Conservation (phyloP, 352 stramenopile genomes). For the Globisporangium paroecandrum region DNA sequence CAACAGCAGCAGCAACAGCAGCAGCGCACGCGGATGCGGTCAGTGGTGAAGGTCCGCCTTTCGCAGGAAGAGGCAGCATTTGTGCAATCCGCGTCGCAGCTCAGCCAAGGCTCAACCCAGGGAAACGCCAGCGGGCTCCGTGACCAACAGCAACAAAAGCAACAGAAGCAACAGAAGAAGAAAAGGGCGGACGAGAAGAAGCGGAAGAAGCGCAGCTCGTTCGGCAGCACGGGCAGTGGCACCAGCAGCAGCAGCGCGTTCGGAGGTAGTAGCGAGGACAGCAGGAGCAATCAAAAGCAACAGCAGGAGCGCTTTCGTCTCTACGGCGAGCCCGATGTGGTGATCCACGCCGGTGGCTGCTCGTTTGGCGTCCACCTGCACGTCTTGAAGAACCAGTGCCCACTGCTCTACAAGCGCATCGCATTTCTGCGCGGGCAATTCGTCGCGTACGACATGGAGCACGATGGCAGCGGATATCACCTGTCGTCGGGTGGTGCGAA, state of each 20-base stretch:
- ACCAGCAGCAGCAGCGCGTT: slow-evolving; percentile 5
- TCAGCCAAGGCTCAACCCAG: neutral
- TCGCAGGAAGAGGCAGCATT: neutral
- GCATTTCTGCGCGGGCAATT: slow-evolving; percentile 18
- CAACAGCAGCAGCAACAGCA: neutral
- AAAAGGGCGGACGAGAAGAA: neutral
- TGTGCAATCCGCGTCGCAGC: neutral
- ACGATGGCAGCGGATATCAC: neutral
- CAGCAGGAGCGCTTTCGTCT: neutral
- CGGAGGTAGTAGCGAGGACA: neutral
- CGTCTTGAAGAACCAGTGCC: slow-evolving; percentile 33
- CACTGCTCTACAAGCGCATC: slow-evolving; percentile 37
- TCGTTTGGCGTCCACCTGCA: slow-evolving; percentile 40
- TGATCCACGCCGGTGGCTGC: slow-evolving; percentile 51
- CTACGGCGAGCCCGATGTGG: slow-evolving; percentile 27
- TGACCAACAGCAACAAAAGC: neutral
- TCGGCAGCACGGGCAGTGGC: slow-evolving; percentile 7
- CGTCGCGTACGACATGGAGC: slow-evolving; percentile 2
- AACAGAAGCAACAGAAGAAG: neutral
- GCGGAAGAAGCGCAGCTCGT: slow-evolving; percentile 4
- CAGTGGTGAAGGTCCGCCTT: neutral
- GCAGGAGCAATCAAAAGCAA: neutral
- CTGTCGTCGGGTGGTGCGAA: neutral
- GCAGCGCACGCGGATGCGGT: neutral
- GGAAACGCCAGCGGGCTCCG: neutral